phyloP scores from a whole-genome alignment of 805 yeast genomes.

The Hanseniaspora taiwanica region DNA sequence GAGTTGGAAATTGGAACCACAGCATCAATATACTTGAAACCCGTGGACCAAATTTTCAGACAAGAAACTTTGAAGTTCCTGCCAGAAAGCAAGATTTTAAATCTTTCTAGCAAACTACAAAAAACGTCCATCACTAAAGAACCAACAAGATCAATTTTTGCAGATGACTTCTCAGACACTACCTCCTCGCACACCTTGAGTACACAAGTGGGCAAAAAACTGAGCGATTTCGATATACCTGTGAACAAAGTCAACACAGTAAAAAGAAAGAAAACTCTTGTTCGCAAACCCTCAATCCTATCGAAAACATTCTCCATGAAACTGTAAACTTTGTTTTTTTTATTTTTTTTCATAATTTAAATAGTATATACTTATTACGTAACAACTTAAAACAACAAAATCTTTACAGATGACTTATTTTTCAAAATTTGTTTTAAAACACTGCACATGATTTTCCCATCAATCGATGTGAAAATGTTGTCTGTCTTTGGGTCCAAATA shows the following conservation, averaged over 20 bases:
- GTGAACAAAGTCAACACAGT: conserved; percentile 25
- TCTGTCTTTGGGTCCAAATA: conserved; percentile 21
- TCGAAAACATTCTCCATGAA: conserved; percentile 24
- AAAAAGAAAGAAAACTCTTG: conserved; percentile 22
- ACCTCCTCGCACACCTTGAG: too few species aligned
- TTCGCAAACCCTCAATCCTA: conserved; percentile 23
- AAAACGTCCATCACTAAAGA: too few species aligned
- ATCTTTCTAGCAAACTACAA: too few species aligned
- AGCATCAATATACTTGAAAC: conserved; percentile 74
- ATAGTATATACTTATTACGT: too few species aligned
- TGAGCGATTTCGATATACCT: conserved; percentile 29
- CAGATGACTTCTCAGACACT: too few species aligned
- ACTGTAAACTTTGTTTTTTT: too few species aligned
- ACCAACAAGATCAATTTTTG: too few species aligned
- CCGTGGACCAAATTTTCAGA: conserved; percentile 70
- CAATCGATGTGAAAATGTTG: conserved; percentile 18
- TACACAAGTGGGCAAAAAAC: conserved; percentile 6
- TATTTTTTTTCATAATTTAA: conserved; percentile 5
- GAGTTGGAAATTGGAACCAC: conserved; percentile 72
- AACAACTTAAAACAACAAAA: conserved; percentile 16
- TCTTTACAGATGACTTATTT: conserved; percentile 24
- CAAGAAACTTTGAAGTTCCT: conserved; percentile 39
- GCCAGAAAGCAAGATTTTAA: conserved; percentile 24
- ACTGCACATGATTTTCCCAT: conserved; percentile 14
- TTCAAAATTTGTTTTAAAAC: conserved; percentile 15